phyloP scores from a whole-genome alignment of 2,329 filamentous ascomycete species.

The Macroventuria anomochaeta region DNA sequence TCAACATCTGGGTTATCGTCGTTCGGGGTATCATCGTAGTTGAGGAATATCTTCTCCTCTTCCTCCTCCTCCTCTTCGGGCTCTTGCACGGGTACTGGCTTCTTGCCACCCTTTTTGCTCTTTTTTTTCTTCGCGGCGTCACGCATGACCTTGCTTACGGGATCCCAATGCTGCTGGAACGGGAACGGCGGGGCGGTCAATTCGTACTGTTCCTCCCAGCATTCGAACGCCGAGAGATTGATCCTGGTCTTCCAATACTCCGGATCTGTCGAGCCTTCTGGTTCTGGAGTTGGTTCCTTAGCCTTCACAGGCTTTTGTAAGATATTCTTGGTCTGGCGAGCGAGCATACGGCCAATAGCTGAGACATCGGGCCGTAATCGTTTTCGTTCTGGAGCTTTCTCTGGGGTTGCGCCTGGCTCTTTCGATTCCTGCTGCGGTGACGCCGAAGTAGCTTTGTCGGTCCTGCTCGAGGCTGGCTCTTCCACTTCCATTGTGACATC shows the following conservation, averaged over 20 bases:
- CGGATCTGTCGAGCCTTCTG: conserved; percentile 52
- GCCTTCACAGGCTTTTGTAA: conserved; percentile 27
- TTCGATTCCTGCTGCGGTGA: not conserved
- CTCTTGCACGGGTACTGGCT: conserved; percentile 42
- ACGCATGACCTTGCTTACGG: conserved; percentile 66
- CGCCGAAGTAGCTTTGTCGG: not conserved
- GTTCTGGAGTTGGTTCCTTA: conserved; percentile 32
- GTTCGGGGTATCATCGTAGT: conserved; percentile 43
- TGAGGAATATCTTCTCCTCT: conserved; percentile 34
- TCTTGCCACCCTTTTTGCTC: conserved; percentile 56
- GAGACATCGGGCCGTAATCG: conserved; percentile 35
- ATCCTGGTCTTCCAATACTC: conserved; percentile 78
- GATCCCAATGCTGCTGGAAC: conserved; percentile 88
- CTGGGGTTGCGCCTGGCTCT: not conserved
- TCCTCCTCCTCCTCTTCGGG: conserved; percentile 53
- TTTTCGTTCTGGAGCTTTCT: conserved; percentile 25
- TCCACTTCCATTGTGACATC: conserved; percentile 2
- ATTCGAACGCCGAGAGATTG: conserved; percentile 80
- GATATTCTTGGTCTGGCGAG: conserved; percentile 35
- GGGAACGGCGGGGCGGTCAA: conserved; percentile 85
- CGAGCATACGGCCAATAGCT: conserved; percentile 41
- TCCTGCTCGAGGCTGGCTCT: not conserved
- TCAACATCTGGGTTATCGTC: conserved; percentile 31
- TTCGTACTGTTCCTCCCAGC: conserved; percentile 63
- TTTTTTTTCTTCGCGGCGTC: conserved; percentile 66